Base-by-base conservation (phyloP, 108 stramenopile genomes). In the Stephanodiscus triporus region DNA sequence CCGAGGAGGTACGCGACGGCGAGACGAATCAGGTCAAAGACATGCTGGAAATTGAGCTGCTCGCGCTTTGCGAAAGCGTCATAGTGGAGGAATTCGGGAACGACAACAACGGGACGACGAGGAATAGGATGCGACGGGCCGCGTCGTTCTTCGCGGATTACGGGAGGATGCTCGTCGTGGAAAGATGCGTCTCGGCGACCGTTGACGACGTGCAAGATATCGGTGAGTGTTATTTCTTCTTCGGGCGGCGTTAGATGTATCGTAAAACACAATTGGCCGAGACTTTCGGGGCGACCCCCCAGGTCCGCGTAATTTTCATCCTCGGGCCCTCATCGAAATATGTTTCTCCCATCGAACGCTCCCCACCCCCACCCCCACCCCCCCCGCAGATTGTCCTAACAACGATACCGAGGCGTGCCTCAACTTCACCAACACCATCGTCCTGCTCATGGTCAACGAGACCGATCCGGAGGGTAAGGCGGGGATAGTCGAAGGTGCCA, bases 121-220 rank as follows among this genome's bases (percentile, higher is more conserved):
- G 37, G 42, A 17, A 4, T 20, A n/a, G 37, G n/a, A 22, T 51
- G 11, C 45, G 66, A 27, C 51, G 38, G 53, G 17, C 23, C 20
- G 56, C 0, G 14, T 10, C 13, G 54, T 19, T 19, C n/a, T n/a
- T n/a, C n/a, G n/a, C n/a, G n/a, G n/a, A n/a, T n/a, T n/a, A n/a
- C n/a, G 59, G 36, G 26, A 70, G 58, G 34, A 43, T 62, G 49
- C 30, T 48, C 36, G 55, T 65, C 17, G 49, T 77, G 14, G 45
- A 59, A 8, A 58, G 78, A 11, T 56, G 73, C 17, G 42, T 40
- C 2, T 54, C 49, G 51, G 77, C 77, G 27, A 74, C 66, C 6
- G 66, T 82, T 5, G 59, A 63, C 53, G 69, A 69, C 65, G 70
- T 73, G 7, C 24, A 63, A 47, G 71, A 81, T 73, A 32, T 77